These are phyloP conservation scores for Mallotus japonicus DNA, from an alignment of 441 rosid genomes.

Conservation along the genomic window DNA sequence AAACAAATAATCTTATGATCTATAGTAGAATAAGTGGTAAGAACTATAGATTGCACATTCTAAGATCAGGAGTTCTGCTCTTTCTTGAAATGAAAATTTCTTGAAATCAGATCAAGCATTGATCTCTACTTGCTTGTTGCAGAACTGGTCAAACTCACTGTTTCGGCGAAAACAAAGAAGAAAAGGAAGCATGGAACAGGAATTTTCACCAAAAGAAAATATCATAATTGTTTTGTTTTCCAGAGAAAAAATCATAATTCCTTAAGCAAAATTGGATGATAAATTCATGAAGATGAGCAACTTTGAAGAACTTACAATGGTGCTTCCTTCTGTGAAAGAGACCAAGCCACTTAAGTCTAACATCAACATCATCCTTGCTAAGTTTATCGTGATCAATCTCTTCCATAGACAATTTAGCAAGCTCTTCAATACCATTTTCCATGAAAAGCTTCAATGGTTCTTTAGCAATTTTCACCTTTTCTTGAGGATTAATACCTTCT, in stretches of 20 bases:
- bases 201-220: neutral
- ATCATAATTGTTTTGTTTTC: neutral
- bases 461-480: constrained; percentile 77
- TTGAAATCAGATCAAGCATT: constrained; percentile 12
- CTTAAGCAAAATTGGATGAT: too few species aligned
- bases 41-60: neutral
- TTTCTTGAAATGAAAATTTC: neutral
- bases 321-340: constrained; percentile 90
- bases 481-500: constrained; percentile 76
- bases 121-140: neutral
- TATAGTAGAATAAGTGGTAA: neutral
- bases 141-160: neutral
- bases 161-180: neutral
- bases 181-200: neutral
- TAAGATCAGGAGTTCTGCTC: neutral
- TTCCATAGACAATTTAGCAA: constrained; percentile 68
- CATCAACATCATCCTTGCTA: constrained; percentile 74
- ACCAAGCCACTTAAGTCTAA: constrained; percentile 97
- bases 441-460: constrained; percentile 83
- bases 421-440: constrained; percentile 73
- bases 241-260: neutral
- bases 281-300: neutral
- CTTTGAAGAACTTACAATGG: constrained; percentile 49
- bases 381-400: constrained; percentile 58
- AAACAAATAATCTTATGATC: neutral